Percentiles rank a stretch among this genome's conserved stretches.
Evolutionary conservation across 768 basidiomycete genomes (phyloP).

Genomic region (Galerina marginata): DNA sequence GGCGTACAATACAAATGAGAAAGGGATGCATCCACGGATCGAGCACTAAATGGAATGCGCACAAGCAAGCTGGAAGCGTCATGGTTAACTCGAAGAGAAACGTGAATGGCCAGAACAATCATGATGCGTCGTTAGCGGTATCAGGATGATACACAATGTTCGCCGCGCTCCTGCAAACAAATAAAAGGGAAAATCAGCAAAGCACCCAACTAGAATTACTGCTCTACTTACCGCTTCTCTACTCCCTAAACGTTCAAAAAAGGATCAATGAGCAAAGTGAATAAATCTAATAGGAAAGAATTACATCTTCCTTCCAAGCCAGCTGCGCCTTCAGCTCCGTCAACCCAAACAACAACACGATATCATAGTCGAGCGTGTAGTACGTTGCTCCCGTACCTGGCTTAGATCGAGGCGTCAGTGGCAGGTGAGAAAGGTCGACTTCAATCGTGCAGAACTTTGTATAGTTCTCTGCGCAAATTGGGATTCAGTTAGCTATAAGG

Average conservation of each 20-base stretch:
- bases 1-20: no score
- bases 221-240: slow-evolving; percentile 17
- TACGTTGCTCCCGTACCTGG: slow-evolving; percentile 24
- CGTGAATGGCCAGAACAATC: not conserved
- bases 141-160: slow-evolving; percentile 39
- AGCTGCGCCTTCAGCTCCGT: slow-evolving; percentile 60
- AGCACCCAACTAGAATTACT: not conserved
- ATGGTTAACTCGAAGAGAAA: no score
- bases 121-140: slow-evolving; percentile 23
- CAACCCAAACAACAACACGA: slow-evolving; percentile 56
- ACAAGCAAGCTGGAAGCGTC: no score
- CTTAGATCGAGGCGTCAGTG: slow-evolving; percentile 20
- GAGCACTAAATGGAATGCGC: no score
- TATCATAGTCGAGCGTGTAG: slow-evolving; percentile 41
- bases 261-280: not conserved
- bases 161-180: slow-evolving; percentile 34
- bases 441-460: slow-evolving; percentile 34
- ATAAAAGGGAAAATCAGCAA: not conserved
- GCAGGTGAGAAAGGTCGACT: slow-evolving; percentile 30
- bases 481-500: not conserved
- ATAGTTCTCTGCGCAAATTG: slow-evolving; percentile 29
- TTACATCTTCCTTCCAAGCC: slow-evolving; percentile 53
- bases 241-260: slow-evolving; percentile 5
- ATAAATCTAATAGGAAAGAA: slow-evolving; percentile 12
- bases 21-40: no score